Base-by-base conservation (phyloP, 2,329 filamentous ascomycete species). In the Penicillium sclerotiorum region DNA sequence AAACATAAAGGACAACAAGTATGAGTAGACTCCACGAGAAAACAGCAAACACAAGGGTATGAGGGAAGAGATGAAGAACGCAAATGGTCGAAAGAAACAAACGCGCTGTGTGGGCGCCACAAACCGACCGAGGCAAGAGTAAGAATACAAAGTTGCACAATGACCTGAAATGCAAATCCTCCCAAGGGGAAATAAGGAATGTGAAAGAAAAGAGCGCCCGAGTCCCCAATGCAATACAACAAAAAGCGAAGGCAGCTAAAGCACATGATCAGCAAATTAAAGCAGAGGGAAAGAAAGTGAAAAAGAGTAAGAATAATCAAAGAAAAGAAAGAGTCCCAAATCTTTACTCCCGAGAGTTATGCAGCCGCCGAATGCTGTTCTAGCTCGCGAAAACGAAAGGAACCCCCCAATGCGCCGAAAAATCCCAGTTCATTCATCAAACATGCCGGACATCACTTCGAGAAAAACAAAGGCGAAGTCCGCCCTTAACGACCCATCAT, bases 401-500 rank as follows among this genome's bases (percentile, higher is more conserved):
- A 62, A 65, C 63, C 57, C 65, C 25, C 64, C 60, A 68, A 65
- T 71, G 65, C 71, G 71, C 70, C 71, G 63, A 65, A 66, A 69
- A 61, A n/a, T n/a, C 65, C 66, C 64, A 52, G 60, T 66, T 63
- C 59, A 52, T 60, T 71, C 68, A 67, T 70, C 61, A 73, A 72
- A 71, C 70, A 71, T 73, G 68, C 64, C 69, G 67, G 68, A 68
- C 69, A 70, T 73, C 63, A 71, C 62, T 58, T 62, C 58, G 56
- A 49, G 61, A 57, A 57, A 57, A 52, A 59, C 61, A 51, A 51
- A 9, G 30, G 52, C 20, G 52, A 47, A 40, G 33, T 36, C 9
- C n/a, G 9, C 41, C 23, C 55, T 68, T 66, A 77, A 52, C 74
- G 72, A 56, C 74, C 74, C 67, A 76, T 73, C 74, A 77, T 76